Conservation (phyloP, 2,329 filamentous ascomycete genomes). For the Aspergillus pseudotamarii region DNA sequence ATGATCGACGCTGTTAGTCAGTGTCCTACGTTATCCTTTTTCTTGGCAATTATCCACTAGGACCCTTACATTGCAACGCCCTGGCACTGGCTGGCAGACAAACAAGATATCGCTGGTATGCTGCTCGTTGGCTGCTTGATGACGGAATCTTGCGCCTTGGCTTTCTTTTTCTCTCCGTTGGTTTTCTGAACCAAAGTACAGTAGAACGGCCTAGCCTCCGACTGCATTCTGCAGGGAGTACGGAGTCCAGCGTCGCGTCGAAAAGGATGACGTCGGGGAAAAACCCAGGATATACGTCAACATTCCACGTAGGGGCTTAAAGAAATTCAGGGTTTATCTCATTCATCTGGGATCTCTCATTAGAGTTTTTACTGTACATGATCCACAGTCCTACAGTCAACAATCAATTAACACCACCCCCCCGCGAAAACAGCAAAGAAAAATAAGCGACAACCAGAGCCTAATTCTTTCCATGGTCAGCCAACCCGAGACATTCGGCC, state of each 20-base stretch:
- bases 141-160: background rate
- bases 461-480: conserved; percentile 16
- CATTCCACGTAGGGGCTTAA: background rate
- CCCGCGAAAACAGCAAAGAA: background rate
- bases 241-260: background rate
- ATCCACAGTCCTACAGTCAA: background rate
- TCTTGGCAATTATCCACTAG: conserved; percentile 1
- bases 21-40: conserved; percentile 3
- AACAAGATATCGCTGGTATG: background rate
- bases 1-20: conserved; percentile 3
- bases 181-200: background rate
- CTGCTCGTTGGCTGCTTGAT: background rate
- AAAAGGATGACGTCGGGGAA: background rate
- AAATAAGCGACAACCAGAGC: background rate
- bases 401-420: background rate
- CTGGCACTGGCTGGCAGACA: too few relatives aligned
- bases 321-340: background rate
- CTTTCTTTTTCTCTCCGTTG: background rate
- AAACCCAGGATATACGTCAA: background rate
- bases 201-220: background rate
- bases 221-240: background rate
- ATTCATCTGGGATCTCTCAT: background rate
- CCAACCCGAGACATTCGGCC: conserved; percentile 43
- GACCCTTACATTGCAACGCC: background rate
- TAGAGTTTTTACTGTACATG: conserved; percentile 1